A percentile compares a stretch with the other conserved stretches of the same genome.
Conservation (phyloP, 106 monocot genomes). For the Alisma plantagoaquatica region DNA sequence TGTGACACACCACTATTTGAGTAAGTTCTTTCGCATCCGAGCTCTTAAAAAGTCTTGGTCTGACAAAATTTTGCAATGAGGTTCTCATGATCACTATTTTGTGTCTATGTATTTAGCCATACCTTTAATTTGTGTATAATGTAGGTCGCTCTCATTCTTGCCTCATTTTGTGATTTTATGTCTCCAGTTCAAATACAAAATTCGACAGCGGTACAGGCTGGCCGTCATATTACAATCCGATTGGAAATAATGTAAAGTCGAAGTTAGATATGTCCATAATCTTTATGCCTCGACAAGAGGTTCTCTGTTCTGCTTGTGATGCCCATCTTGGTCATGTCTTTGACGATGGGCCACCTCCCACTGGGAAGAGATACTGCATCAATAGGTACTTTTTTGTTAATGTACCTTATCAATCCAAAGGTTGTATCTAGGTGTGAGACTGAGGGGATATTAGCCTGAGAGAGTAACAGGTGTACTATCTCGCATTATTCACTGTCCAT, state of each 20-base stretch:
- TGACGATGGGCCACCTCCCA: slow-evolving; percentile 86
- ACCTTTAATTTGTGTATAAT: neutral
- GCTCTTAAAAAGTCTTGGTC: neutral
- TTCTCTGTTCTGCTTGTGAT: slow-evolving; percentile 71
- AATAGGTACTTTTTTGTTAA: slow-evolving; percentile 39
- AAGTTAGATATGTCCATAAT: slow-evolving; percentile 88
- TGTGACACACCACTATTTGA: slow-evolving; percentile 88
- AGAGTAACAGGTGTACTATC: no score
- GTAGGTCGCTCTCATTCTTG: neutral
- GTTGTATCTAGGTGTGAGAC: neutral
- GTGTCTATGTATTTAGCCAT: neutral
- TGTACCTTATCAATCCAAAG: neutral
- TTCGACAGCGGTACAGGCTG: slow-evolving; percentile 97
- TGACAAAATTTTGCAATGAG: neutral
- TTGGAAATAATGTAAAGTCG: slow-evolving; percentile 63
- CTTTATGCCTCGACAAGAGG: slow-evolving; percentile 90
- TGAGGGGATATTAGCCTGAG: no score
- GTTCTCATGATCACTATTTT: neutral
- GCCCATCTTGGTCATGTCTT: slow-evolving; percentile 94
- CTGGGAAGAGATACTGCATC: slow-evolving; percentile 86
- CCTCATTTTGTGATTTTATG: neutral
- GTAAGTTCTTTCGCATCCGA: slow-evolving; percentile 52
- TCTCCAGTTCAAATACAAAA: slow-evolving; percentile 57
- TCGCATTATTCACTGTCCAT: no score
- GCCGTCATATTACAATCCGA: slow-evolving; percentile 80